These are phyloP conservation scores for Wickerhamiella kazuoi DNA, from an alignment of 805 yeast species.

Conservation along the genomic window DNA sequence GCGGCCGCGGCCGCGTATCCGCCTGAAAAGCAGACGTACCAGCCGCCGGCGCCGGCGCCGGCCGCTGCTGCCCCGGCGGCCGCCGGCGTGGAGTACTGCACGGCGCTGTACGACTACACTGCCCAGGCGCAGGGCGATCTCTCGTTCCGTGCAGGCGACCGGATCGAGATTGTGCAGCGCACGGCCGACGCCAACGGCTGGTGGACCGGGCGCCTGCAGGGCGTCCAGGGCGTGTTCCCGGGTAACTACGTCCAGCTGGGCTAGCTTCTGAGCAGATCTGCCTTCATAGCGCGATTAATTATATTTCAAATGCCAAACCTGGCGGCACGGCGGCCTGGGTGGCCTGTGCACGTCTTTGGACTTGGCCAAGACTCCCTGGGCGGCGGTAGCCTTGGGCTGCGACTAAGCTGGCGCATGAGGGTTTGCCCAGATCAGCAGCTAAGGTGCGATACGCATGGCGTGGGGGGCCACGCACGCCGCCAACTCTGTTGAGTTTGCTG, in stretches of 20 bases:
- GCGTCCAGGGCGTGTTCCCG: conserved; percentile 82
- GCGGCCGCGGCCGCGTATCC: conserved; percentile 14
- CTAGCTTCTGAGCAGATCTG: too few relatives aligned
- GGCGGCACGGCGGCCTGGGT: too few relatives aligned
- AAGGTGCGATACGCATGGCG: too few relatives aligned
- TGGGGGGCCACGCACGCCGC: too few relatives aligned
- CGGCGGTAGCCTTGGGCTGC: too few relatives aligned
- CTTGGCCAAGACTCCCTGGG: too few relatives aligned
- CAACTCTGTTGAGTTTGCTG: too few relatives aligned
- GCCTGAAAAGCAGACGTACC: conserved; percentile 14
- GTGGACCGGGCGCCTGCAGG: conserved; percentile 91
- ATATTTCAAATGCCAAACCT: too few relatives aligned
- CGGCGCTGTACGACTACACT: conserved; percentile 77
- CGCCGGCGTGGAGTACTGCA: conserved; percentile 32
- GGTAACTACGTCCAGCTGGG: conserved; percentile 78
- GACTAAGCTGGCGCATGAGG: too few relatives aligned
- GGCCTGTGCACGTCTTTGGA: too few relatives aligned
- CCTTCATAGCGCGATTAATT: too few relatives aligned
- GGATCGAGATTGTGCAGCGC: conserved; percentile 65
- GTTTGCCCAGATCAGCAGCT: too few relatives aligned
- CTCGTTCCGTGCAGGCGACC: conserved; percentile 71
- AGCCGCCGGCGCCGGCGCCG: conserved; percentile 8
- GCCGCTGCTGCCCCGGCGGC: conserved; percentile 13
- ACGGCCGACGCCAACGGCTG: conserved; percentile 80
- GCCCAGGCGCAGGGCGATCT: conserved; percentile 93